Evolutionary conservation across 257 asterid genomes (phyloP), one percentile per base, ranked within the genome.

Genomic region (Gynochthodes officinalis): DNA sequence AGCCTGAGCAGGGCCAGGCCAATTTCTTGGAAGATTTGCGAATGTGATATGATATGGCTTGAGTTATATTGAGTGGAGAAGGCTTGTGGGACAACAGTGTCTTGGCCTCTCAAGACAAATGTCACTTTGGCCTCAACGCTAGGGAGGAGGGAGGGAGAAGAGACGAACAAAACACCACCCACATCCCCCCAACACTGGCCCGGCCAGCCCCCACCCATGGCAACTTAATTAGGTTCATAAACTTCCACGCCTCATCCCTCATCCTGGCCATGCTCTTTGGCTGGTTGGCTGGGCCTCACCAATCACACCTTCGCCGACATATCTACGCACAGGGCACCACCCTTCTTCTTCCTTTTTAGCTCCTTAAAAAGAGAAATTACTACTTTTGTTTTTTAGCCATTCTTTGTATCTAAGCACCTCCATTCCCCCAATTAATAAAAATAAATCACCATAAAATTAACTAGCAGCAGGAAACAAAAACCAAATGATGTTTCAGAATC

Each of bases 41-140:
- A 40, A 30, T 23, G 70, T 64, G 37, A 64, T 25, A n/a, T 55
- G 70, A 64, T 25, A 40, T 55, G 70, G 55, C 37, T 64, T 32
- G n/a, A n/a, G n/a, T n/a, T n/a, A n/a, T n/a, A n/a, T n/a, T n/a
- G n/a, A 12, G 57, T 18, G 48, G 16, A 40, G n/a, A 43, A 48
- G 78, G 72, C 67, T 39, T 77, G 78, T 76, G 81, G 88, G 96
- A 84, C 55, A 75, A 73, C 23, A 16, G 35, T 89, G 96, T 83
- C 76, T 81, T 74, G 90, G 87, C 85, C 30, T 73, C 76, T 77
- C 55, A 72, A 76, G 89, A 89, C 93, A 86, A 2, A 57, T 55
- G 16, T 25, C 42, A 79, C 80, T 73, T 64, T 81, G 79, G 82
- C 75, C 73, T 74, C 28, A 39, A 39, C 32, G 69, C 69, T 42